Base-by-base conservation (phyloP, 164 flowering plant species). In the Houttuynia cordata region DNA sequence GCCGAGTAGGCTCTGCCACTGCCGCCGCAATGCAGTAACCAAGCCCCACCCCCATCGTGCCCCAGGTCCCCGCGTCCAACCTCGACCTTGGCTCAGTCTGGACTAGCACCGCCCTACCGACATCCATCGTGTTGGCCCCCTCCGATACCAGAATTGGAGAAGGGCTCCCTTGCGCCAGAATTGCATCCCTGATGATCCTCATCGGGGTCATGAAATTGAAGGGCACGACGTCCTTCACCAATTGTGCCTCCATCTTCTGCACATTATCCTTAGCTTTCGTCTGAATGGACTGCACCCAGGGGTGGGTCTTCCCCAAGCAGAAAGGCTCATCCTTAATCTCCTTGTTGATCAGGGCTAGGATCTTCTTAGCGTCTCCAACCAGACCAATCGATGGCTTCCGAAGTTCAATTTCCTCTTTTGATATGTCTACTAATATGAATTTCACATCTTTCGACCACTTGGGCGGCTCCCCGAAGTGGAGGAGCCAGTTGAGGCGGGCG, bases 11-110 rank as follows among this genome's bases (percentile, higher is more conserved):
- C 8, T 82, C 83, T 22, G 97, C 97, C 57, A 84, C 89, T 0
- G 99, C 99, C 69, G 97, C 96, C 42, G 99, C 99, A 76, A 94
- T 88, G 80, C 97, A 94, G 69, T 88, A 94, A 45, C 97, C 97
- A 51, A 94, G 68, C 64, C 99, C 99, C 67, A 94, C 99, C 10
- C 99, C 99, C 97, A 94, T 94, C 15, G 97, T 91, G 21, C 99
- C 97, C 99, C 99, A 91, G 40, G 99, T 94, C 64, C 99, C 97
- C 2, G 99, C 97, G 81, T 94, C 99, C 73, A 94, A 67, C 80
- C 97, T 79, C 3, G 97, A 87, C 78, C 97, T 81, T 0, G 99
- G 99, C 83, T 94, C 97, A 5, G 78, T 84, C 73, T 90, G 97
- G 73, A 85, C 79, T 70, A 94, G 57, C n/a, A 94, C 96, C 14